These are phyloP conservation scores for Cladosporium sp. DNA, from an alignment of 2,329 filamentous ascomycete genomes.

Conservation along the genomic window DNA sequence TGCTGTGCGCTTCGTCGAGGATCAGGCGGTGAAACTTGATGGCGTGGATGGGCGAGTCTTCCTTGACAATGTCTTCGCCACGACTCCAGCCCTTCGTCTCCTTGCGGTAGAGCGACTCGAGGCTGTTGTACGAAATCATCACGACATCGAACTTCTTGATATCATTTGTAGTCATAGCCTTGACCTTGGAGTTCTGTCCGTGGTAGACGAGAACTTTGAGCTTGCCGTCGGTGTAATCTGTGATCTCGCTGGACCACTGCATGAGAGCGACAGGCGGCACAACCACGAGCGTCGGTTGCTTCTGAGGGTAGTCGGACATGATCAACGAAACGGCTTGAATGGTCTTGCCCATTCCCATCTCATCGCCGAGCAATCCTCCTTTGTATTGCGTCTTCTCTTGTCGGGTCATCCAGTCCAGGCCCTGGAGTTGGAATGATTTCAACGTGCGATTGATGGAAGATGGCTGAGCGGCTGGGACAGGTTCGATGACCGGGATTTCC, in stretches of 20 bases:
- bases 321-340: slow-evolving; percentile 97
- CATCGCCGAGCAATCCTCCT: slow-evolving; percentile 89
- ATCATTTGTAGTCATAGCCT: slow-evolving; percentile 72
- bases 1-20: slow-evolving; percentile 92
- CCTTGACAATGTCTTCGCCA: slow-evolving; percentile 77
- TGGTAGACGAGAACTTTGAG: slow-evolving; percentile 91
- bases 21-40: slow-evolving; percentile 89
- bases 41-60: slow-evolving; percentile 74
- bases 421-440: slow-evolving; percentile 92
- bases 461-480: slow-evolving; percentile 69
- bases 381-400: slow-evolving; percentile 86
- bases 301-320: slow-evolving; percentile 93
- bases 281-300: slow-evolving; percentile 79
- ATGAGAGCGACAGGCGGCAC: slow-evolving; percentile 92
- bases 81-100: slow-evolving; percentile 88
- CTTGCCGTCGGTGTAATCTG: slow-evolving; percentile 76
- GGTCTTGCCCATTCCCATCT: slow-evolving; percentile 99
- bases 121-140: slow-evolving; percentile 90
- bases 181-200: slow-evolving; percentile 80
- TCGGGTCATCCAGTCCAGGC: slow-evolving; percentile 88
- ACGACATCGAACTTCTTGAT: slow-evolving; percentile 87
- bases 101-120: slow-evolving; percentile 91
- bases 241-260: slow-evolving; percentile 74
- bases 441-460: slow-evolving; percentile 75
- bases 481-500: slow-evolving; percentile 66